Evolutionary conservation across 352 stramenopile species (phyloP).

Genomic region (Thraustochytrium sp.): DNA sequence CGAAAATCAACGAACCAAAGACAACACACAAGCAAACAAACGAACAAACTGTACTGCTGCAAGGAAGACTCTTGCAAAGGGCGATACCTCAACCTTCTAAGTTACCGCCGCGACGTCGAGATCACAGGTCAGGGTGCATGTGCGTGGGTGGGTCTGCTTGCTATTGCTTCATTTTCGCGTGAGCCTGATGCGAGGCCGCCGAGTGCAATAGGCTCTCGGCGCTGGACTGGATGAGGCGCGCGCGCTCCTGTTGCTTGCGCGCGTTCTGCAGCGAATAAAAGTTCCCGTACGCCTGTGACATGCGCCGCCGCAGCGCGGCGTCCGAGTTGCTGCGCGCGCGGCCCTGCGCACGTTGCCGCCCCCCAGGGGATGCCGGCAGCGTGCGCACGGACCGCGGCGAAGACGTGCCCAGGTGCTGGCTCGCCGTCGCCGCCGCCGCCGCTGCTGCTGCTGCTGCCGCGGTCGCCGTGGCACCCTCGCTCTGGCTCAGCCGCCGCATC

Average conservation of each 20-base stretch:
- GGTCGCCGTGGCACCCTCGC: background rate
- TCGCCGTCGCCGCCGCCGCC: background rate
- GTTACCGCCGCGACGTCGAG: too few species aligned
- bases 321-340: background rate
- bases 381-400: background rate
- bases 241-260: background rate
- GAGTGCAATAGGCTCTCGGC: background rate
- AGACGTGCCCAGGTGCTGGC: background rate
- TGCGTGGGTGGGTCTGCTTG: too few species aligned
- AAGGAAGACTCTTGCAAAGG: too few species aligned
- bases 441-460: background rate
- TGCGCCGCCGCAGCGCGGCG: conserved; percentile 1
- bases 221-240: background rate
- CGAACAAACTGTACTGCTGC: too few species aligned
- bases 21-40: background rate
- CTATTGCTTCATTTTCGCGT: too few species aligned
- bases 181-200: background rate
- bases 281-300: conserved; percentile 22
- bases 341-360: background rate
- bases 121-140: too few species aligned
- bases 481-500: background rate
- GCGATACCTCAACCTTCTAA: too few species aligned
- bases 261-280: conserved; percentile 34
- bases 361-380: background rate
- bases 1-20: background rate